These are phyloP conservation scores for Zoysia matrella DNA, from an alignment of 202 grass and related monocot species.

Conservation along the genomic window DNA sequence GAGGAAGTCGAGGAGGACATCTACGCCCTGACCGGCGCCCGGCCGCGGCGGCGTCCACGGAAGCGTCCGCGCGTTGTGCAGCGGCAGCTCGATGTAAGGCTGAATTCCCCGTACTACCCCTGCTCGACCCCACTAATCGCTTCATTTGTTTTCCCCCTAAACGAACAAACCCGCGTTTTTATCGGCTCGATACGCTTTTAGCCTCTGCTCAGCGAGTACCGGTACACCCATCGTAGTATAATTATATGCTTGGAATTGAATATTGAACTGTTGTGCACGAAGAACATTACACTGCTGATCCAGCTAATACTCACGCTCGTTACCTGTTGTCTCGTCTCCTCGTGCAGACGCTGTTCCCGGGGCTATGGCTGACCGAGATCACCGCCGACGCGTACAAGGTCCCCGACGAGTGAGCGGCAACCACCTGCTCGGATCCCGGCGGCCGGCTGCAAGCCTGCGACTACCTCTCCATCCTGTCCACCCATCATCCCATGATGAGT, in stretches of 20 bases:
- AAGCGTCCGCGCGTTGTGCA: constrained; percentile 74
- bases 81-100: constrained; percentile 75
- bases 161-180: neutral
- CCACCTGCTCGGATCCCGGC: neutral
- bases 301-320: neutral
- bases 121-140: neutral
- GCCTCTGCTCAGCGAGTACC: neutral
- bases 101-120: constrained; percentile 40
- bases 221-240: neutral
- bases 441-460: too few species aligned
- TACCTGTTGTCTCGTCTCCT: too few species aligned
- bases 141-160: neutral
- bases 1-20: constrained; percentile 85
- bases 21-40: constrained; percentile 68
- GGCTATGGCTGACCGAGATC: constrained; percentile 81
- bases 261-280: constrained; percentile 41
- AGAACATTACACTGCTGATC: constrained; percentile 6
- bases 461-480: neutral
- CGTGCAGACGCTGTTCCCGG: constrained; percentile 74
- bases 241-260: too few species aligned
- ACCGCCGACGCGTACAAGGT: constrained; percentile 80
- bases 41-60: constrained; percentile 65
- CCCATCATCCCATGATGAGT: neutral
- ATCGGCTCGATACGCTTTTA: constrained; percentile 44
- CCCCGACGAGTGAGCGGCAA: constrained; percentile 42